Evolutionary conservation across 805 yeast genomes (phyloP), one percentile per base, ranked within the genome.

Genomic region (Kodamaea restingae): DNA sequence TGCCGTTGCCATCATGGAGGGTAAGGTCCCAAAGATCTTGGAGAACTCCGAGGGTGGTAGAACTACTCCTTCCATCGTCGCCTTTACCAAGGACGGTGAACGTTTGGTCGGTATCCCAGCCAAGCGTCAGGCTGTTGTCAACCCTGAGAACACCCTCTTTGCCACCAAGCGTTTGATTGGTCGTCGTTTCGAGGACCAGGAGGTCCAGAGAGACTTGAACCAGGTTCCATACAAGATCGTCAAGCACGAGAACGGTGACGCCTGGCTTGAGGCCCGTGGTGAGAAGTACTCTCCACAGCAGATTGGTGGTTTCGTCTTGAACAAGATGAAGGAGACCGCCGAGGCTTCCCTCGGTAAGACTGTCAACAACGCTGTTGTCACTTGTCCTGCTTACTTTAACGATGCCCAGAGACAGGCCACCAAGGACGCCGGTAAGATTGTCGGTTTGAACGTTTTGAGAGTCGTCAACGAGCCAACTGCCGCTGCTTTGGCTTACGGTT

Each of bases 251-350:
- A 90, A 90, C 63, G 96, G 96, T 51, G 97, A 90, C 61, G 96
- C 96, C 42, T 88, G 96, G 96, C 80, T 88, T 42, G 88, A 87
- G 73, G 88, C 95, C 46, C 78, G 88, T 54, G 95, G 91, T 52
- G 78, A 84, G 64, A 70, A 73, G 48, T 90, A 88, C 75, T 88
- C 96, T 36, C 97, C 97, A 40, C 90, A 95, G 43, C 96, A 88
- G 69, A 85, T 88, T 54, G 96, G 96, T 58, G 96, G 96, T 41
- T 86, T 88, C 59, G 63, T 88, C 49, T 78, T 88, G 60, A 87
- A 86, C 80, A 90, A 88, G 78, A 90, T 88, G 96, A 90, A 88
- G 81, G 96, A 90, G 75, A 90, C 96, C 51, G 96, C 97, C 50
- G 96, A 88, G 70, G 81, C 86, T 48, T 83, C 84, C 75, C 73